A percentile compares a stretch with the other conserved stretches of the same genome.
Conservation (phyloP, 257 asterid species). For the Agastache rugosa region DNA sequence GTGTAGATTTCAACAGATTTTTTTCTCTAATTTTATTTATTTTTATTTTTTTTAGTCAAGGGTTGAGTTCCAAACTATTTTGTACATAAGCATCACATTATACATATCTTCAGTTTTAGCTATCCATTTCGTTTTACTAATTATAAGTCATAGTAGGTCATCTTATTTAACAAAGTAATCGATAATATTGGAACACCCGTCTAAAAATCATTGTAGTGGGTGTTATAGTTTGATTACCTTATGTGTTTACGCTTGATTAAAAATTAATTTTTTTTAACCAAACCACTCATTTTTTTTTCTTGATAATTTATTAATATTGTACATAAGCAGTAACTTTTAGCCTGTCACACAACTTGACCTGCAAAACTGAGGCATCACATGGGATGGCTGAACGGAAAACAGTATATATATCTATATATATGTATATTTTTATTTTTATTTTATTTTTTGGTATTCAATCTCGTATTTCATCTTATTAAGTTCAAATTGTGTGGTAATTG, state of each 20-base stretch:
- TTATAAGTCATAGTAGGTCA: background rate
- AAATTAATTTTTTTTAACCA: background rate
- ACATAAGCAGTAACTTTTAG: too few species aligned
- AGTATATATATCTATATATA: background rate
- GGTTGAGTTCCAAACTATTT: background rate
- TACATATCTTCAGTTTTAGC: background rate
- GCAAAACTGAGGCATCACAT: slow-evolving; percentile 1
- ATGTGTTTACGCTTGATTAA: background rate
- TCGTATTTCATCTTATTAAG: background rate
- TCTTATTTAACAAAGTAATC: background rate
- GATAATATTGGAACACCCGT: background rate
- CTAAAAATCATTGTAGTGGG: background rate
- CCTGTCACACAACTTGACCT: background rate
- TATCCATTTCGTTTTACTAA: background rate
- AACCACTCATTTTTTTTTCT: background rate
- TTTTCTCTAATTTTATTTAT: background rate
- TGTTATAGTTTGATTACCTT: background rate
- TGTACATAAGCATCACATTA: background rate
- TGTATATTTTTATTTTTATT: too few species aligned
- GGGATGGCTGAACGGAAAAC: background rate
- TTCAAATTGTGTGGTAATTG: background rate
- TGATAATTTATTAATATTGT: too few species aligned
- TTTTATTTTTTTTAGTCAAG: background rate
- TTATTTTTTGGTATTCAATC: background rate
- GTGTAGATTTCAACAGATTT: background rate